Base-by-base conservation (phyloP, 257 asterid genomes). In the Schizonepeta tenuifolia region DNA sequence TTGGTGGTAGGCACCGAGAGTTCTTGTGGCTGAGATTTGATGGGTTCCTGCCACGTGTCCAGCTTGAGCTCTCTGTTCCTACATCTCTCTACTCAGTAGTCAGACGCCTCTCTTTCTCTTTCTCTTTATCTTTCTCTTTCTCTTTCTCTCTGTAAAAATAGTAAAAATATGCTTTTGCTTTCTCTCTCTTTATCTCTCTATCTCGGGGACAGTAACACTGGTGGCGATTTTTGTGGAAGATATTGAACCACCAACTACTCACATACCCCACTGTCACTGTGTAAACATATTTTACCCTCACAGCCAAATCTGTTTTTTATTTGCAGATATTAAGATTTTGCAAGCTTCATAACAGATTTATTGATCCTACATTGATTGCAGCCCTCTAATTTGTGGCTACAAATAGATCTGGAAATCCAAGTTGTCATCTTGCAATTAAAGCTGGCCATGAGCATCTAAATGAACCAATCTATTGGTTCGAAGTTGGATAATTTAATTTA, bases 1-100 rank as follows among this genome's bases (percentile, higher is more conserved):
- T 62, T 69, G 66, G 70, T 59, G 60, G 78, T 68, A 67, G 76
- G 67, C 49, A 43, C 12, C 0, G 43, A 13, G 62, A 36, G 66
- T 71, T 72, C 76, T 78, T 83, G 96, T 90, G 96, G 96, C 89
- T 86, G 84, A 75, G 71, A 83, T 57, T 11, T 9, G 77, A 40
- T 26, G 78, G 82, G 83, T 51, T 71, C 50, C 20, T 0, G 80
- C 65, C 88, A 88, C 91, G 91, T 86, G 96, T 84, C 83, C 43
- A 9, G 8, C 17, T 57, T 50, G 24, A 22, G 15, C 72, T n/a
- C 11, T 75, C 83, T 63, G n/a, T n/a, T 76, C 55, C 69, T n/a
- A n/a, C n/a, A n/a, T n/a, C n/a, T n/a, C n/a, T n/a, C n/a, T n/a
- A n/a, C n/a, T n/a, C n/a, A n/a, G n/a, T n/a, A n/a, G n/a, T n/a